phyloP scores from a whole-genome alignment of 192 early-diverging fungal species.

The Linderina pennispora region DNA sequence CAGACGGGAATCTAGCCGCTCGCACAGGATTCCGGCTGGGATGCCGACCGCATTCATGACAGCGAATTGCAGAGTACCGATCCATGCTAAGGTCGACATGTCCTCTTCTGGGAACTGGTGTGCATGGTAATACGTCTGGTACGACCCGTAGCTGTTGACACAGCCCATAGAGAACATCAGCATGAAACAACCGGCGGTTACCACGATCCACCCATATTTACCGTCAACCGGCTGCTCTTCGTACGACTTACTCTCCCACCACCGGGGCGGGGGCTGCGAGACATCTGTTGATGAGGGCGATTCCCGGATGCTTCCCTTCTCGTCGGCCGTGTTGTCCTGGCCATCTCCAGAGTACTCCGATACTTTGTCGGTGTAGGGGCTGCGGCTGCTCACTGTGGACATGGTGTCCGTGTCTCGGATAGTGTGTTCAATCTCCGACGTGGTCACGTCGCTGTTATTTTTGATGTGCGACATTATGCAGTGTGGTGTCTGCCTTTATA shows the following conservation, averaged over 20 bases:
- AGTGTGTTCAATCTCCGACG: not conserved
- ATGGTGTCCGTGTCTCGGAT: not conserved
- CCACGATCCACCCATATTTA: conserved; percentile 48
- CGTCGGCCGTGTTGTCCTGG: not conserved
- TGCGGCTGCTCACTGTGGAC: not conserved
- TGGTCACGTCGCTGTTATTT: not conserved
- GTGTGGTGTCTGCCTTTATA: not conserved
- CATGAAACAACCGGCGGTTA: conserved; percentile 44
- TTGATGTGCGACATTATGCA: not conserved
- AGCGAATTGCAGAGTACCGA: conserved; percentile 48
- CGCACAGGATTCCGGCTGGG: conserved; percentile 44
- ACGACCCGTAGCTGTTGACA: conserved; percentile 51
- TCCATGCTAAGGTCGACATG: conserved; percentile 46
- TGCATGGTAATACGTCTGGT: conserved; percentile 39
- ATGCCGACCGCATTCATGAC: conserved; percentile 47
- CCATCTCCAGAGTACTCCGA: too few species aligned
- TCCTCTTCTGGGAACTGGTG: conserved; percentile 30
- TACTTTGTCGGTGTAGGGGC: not conserved
- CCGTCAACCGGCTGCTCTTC: conserved; percentile 28
- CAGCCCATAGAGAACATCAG: conserved; percentile 50
- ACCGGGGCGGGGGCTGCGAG: conserved; percentile 4
- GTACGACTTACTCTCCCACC: conserved; percentile 39
- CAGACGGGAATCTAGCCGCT: conserved; percentile 46
- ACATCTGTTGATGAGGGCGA: not conserved
- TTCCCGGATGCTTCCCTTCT: too few species aligned